A percentile compares a stretch with the other conserved stretches of the same genome.
Conservation (phyloP, 352 stramenopile species). For the Phytophthora pini region DNA sequence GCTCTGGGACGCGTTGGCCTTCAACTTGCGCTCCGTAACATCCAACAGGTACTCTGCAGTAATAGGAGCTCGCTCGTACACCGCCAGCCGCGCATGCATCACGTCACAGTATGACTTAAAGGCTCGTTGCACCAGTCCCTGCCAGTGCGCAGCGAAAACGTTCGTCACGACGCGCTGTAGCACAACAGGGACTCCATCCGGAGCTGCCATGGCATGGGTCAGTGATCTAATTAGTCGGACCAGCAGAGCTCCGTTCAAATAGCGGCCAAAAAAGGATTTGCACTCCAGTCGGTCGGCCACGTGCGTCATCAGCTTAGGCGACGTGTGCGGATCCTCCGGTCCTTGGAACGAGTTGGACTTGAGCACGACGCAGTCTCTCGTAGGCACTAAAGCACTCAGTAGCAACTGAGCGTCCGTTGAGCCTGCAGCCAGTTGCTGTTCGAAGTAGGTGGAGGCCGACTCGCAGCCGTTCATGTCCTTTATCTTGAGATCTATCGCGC, state of each 20-base stretch:
- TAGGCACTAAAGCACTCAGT: conserved; percentile 42
- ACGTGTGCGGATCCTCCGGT: conserved; percentile 54
- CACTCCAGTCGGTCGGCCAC: conserved; percentile 51
- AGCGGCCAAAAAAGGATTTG: conserved; percentile 75
- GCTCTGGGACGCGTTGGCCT: conserved; percentile 40
- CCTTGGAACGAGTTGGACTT: conserved; percentile 59
- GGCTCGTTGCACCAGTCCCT: conserved; percentile 58
- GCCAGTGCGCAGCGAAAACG: conserved; percentile 69
- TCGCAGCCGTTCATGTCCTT: conserved; percentile 81
- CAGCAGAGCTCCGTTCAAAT: conserved; percentile 59
- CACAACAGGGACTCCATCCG: conserved; percentile 47
- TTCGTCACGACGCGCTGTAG: conserved; percentile 68
- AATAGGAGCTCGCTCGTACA: conserved; percentile 68
- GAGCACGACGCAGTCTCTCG: conserved; percentile 65
- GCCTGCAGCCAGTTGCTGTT: conserved; percentile 53
- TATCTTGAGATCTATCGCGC: conserved; percentile 76
- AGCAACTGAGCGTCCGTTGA: conserved; percentile 65
- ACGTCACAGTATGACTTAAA: conserved; percentile 67
- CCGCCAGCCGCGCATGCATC: conserved; percentile 61
- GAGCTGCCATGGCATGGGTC: conserved; percentile 42
- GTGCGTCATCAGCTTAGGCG: conserved; percentile 63
- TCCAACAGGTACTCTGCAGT: conserved; percentile 71
- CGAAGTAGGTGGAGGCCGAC: conserved; percentile 71
- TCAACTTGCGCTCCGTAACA: conserved; percentile 75
- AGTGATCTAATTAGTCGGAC: conserved; percentile 62